A percentile compares a stretch with the other conserved stretches of the same genome.
Conservation (phyloP, 805 yeast genomes). For the Myxozyma melibiosi region DNA sequence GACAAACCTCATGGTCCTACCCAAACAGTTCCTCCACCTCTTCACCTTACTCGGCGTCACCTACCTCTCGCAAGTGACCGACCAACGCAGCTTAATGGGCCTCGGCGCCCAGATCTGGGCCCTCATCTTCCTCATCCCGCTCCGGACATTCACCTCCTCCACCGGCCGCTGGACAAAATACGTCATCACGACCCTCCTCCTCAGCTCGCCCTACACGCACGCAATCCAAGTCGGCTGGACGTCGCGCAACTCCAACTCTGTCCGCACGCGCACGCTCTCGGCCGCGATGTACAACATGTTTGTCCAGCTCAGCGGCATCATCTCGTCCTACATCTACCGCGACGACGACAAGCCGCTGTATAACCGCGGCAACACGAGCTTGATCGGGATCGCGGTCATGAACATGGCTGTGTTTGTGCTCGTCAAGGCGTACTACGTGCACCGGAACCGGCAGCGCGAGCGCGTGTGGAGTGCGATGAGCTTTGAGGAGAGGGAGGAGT, state of each 20-base stretch:
- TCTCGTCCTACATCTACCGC: constrained; percentile 59
- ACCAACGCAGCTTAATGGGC: constrained; percentile 20
- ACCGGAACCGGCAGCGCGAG: constrained; percentile 45
- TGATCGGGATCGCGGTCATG: constrained; percentile 38
- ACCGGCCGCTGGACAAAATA: constrained; percentile 30
- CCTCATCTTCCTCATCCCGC: constrained; percentile 14
- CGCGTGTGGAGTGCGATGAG: constrained; percentile 55
- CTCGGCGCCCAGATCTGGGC: constrained; percentile 22
- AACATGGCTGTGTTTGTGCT: constrained; percentile 36
- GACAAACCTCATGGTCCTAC: constrained; percentile 56
- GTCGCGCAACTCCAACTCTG: constrained; percentile 62
- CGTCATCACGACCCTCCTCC: constrained; percentile 36
- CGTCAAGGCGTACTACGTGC: constrained; percentile 42
- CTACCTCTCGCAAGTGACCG: constrained; percentile 9
- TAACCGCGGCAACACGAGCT: constrained; percentile 53
- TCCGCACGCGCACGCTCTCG: constrained; percentile 62
- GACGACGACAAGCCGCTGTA: constrained; percentile 61
- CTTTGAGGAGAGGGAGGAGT: constrained; percentile 53
- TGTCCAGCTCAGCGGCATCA: constrained; percentile 60
- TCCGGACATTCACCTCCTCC: constrained; percentile 33
- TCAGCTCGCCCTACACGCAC: constrained; percentile 53
- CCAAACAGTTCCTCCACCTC: constrained; percentile 42
- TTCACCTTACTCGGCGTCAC: constrained; percentile 35
- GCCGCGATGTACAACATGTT: constrained; percentile 67
- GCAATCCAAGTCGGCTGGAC: constrained; percentile 62